Evolutionary conservation across 2,329 filamentous ascomycete species (phyloP).

Genomic region (Allantophomopsis lycopodina): DNA sequence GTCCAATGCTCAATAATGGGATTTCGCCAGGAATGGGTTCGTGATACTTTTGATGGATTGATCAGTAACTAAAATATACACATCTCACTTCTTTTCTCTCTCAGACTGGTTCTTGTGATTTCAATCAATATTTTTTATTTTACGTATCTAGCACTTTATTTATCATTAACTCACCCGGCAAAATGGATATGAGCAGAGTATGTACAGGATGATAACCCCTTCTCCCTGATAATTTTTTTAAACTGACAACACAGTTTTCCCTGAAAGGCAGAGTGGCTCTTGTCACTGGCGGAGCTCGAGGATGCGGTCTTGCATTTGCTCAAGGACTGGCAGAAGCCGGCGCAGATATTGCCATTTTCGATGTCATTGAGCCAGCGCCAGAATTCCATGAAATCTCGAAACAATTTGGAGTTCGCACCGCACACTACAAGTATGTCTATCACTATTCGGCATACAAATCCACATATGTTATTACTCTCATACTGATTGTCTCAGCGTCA

Average conservation of each 20-base stretch:
- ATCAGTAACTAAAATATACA: no score
- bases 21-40: no score
- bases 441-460: neutral
- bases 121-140: neutral
- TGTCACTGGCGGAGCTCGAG: slow-evolving; percentile 30
- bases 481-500: slow-evolving; percentile 12
- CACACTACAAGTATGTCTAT: slow-evolving; percentile 21
- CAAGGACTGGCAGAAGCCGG: slow-evolving; percentile 29
- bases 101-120: neutral
- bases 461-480: neutral
- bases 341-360: slow-evolving; percentile 29
- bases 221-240: neutral
- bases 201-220: neutral
- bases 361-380: slow-evolving; percentile 24
- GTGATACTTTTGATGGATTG: no score
- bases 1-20: no score
- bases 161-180: neutral
- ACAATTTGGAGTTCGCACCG: slow-evolving; percentile 25
- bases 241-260: slow-evolving; percentile 21
- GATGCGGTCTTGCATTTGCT: slow-evolving; percentile 28
- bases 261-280: slow-evolving; percentile 29
- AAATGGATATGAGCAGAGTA: slow-evolving; percentile 1
- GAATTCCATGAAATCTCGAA: slow-evolving; percentile 25
- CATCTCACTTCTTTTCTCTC: no score
- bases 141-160: neutral